Percentiles rank a stretch among this genome's conserved stretches.
Evolutionary conservation across 2,329 filamentous ascomycete genomes (phyloP).

Genomic region (Raffaelea arxii): DNA sequence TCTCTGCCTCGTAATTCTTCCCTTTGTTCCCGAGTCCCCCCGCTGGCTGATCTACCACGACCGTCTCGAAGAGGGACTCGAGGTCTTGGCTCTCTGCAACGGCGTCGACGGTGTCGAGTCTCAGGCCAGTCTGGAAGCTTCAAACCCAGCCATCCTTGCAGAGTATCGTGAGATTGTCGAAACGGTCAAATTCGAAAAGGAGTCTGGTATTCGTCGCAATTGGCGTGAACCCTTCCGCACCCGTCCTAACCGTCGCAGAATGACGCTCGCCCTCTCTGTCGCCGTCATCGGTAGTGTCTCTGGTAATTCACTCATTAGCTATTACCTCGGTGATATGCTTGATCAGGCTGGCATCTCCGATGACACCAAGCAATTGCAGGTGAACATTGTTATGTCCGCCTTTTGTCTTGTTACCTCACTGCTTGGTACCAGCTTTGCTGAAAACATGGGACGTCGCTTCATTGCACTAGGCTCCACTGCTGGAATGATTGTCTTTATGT

Average conservation of each 20-base stretch:
- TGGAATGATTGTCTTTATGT: conserved; percentile 5
- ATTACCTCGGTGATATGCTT: conserved; percentile 5
- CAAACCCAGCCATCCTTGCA: conserved; percentile 1
- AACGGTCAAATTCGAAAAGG: conserved; percentile 2
- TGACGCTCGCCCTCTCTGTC: background rate
- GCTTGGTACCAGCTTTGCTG: conserved; percentile 13
- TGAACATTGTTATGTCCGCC: conserved; percentile 7
- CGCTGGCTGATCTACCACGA: conserved; percentile 9
- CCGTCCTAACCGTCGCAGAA: background rate
- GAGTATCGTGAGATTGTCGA: conserved; percentile 7
- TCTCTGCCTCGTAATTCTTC: background rate
- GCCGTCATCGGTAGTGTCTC: conserved; percentile 1
- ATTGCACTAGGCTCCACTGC: no score
- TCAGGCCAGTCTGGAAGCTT: no score
- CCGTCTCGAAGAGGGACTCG: conserved; percentile 18
- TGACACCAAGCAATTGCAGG: conserved; percentile 4
- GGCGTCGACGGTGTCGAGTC: conserved; percentile 12
- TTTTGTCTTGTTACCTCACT: conserved; percentile 10
- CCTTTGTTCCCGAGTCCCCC: conserved; percentile 8
- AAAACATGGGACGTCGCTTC: no score
- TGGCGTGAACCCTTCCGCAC: background rate
- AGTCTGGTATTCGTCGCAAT: background rate
- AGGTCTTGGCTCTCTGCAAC: conserved; percentile 28
- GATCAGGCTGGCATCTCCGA: conserved; percentile 5
- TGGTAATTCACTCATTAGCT: no score